Evolutionary conservation across 2,329 filamentous ascomycete genomes (phyloP).

Genomic region (Fusarium temperatum): DNA sequence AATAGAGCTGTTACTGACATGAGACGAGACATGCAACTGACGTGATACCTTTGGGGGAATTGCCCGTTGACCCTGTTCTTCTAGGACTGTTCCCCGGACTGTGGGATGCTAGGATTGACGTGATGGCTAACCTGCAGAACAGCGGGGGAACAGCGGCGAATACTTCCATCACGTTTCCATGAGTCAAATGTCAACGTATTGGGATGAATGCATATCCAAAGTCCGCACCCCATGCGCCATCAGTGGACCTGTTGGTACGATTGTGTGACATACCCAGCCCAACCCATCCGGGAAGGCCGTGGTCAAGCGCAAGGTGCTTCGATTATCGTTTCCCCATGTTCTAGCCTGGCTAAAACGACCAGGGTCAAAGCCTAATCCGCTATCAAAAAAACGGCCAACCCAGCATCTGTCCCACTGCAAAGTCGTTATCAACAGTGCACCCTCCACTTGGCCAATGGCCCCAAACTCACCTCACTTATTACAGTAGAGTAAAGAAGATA

Average conservation of each 20-base stretch:
- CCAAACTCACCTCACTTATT: background rate
- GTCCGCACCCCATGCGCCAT: background rate
- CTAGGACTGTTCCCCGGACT: background rate
- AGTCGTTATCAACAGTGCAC: conserved; percentile 5
- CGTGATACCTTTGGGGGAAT: background rate
- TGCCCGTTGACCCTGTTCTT: background rate
- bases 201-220: background rate
- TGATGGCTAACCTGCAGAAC: background rate
- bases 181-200: background rate
- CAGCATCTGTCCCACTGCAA: background rate
- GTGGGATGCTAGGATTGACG: background rate
- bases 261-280: background rate
- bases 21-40: background rate
- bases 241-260: background rate
- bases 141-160: background rate
- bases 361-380: background rate
- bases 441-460: background rate
- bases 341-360: background rate
- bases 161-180: background rate
- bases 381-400: background rate
- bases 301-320: background rate
- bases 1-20: background rate
- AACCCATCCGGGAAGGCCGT: background rate
- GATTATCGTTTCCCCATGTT: background rate
- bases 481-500: background rate